phyloP scores from a whole-genome alignment of 345 rosid species.

The Eucalyptus cloeziana region DNA sequence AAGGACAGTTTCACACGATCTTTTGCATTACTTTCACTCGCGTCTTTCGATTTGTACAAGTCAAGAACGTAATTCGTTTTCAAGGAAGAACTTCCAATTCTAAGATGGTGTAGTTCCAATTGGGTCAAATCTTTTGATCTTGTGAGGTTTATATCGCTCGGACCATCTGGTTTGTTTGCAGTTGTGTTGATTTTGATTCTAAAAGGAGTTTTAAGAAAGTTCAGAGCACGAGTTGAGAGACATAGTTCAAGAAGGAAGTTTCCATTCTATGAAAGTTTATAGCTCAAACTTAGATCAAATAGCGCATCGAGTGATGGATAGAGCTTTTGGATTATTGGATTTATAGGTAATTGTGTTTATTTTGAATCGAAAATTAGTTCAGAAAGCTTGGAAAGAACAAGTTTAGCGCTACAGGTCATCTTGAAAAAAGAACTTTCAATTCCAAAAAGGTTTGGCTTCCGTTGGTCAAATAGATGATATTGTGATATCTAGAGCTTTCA shows the following conservation, averaged over 20 bases:
- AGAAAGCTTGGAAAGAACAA: not conserved
- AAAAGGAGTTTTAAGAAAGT: not conserved
- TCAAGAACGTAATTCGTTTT: not conserved
- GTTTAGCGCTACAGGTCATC: not conserved
- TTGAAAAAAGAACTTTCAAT: not conserved
- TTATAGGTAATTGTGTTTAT: not conserved
- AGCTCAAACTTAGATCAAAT: not conserved
- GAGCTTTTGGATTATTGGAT: not conserved
- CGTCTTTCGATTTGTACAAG: not conserved
- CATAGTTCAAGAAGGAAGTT: not conserved
- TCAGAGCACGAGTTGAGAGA: not conserved
- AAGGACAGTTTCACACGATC: not conserved
- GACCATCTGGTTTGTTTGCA: not conserved
- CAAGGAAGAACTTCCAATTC: not conserved
- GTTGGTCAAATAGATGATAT: not conserved
- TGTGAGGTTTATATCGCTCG: not conserved
- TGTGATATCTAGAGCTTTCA: not conserved
- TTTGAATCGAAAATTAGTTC: not conserved
- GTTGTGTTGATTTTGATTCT: not conserved
- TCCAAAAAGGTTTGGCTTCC: not conserved
- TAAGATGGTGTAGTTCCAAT: not conserved
- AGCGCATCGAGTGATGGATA: not conserved
- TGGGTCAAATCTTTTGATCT: not conserved
- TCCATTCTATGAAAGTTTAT: not conserved
- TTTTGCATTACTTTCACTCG: not conserved